A percentile compares a stretch with the other conserved stretches of the same genome.
These are phyloP conservation scores for Cryomyces minteri DNA, from an alignment of 495 filamentous ascomycete genomes.

Conservation along the genomic window DNA sequence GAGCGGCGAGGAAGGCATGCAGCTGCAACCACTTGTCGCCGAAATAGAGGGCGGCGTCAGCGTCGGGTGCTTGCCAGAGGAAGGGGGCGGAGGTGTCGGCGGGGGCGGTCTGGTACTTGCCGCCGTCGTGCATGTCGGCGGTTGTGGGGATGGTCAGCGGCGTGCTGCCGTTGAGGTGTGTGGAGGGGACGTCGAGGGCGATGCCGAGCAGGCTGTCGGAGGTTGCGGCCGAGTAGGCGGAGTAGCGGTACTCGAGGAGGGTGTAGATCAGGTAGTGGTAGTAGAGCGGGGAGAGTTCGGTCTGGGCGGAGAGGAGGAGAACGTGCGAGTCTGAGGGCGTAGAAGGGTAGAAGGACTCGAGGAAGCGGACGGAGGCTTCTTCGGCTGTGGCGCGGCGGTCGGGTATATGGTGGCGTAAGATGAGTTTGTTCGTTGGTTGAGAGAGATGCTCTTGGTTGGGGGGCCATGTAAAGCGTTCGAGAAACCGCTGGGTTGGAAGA, in stretches of 20 bases:
- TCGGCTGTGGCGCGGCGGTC: conserved; percentile 32
- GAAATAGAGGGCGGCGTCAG: conserved; percentile 61
- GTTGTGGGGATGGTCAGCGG: conserved; percentile 32
- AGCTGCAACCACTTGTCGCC: conserved; percentile 71
- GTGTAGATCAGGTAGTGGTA: conserved; percentile 68
- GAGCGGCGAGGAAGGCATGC: conserved; percentile 48
- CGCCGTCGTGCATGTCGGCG: conserved; percentile 11
- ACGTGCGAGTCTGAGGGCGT: conserved; percentile 44
- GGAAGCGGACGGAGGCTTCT: conserved; percentile 46
- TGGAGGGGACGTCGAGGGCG: conserved; percentile 53
- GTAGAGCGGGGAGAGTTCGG: conserved; percentile 53
- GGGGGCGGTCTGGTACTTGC: conserved; percentile 5
- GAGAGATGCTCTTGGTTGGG: conserved; percentile 18
- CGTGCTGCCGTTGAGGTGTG: conserved; percentile 33
- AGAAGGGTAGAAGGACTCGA: conserved; percentile 69
- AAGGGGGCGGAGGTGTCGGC: conserved; percentile 33
- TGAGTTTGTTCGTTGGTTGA: conserved; percentile 25
- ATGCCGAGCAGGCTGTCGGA: conserved; percentile 45
- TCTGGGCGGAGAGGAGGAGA: conserved; percentile 58
- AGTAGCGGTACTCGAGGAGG: conserved; percentile 57
- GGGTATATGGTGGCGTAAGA: conserved; percentile 52
- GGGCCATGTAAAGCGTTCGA: conserved; percentile 47
- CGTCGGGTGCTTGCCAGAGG: conserved; percentile 66
- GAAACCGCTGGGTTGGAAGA: conserved; percentile 33
- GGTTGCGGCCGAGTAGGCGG: conserved; percentile 21